Evolutionary conservation across 1,284 basidiomycete species (phyloP).

Genomic region (Paramarasmius palmivorus): DNA sequence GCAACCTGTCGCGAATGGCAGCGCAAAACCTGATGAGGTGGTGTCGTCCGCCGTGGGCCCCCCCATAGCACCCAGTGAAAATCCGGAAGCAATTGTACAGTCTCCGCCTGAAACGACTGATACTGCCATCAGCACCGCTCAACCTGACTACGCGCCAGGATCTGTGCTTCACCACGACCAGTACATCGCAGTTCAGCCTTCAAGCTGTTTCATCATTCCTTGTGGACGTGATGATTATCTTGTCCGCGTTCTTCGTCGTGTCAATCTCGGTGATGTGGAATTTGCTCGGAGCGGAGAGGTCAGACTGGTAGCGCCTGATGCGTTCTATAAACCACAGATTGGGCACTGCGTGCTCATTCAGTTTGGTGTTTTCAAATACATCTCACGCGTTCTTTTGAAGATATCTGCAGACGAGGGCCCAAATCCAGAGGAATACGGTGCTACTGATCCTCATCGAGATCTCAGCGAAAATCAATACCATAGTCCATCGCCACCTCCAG

Average conservation of each 20-base stretch:
- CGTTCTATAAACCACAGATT: neutral
- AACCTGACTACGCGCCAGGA: neutral
- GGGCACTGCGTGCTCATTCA: neutral
- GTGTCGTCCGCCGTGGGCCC: no score
- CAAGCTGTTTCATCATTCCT: constrained; percentile 1
- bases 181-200: neutral
- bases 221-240: constrained; percentile 1
- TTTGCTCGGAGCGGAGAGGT: neutral
- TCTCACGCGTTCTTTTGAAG: neutral
- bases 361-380: neutral
- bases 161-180: neutral
- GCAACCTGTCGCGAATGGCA: no score
- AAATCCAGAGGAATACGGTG: neutral
- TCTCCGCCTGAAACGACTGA: neutral
- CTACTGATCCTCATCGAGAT: neutral
- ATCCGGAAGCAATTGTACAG: neutral
- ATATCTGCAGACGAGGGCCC: neutral
- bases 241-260: neutral
- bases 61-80: no score
- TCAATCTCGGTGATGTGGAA: neutral
- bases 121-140: neutral
- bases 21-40: no score
- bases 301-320: neutral
- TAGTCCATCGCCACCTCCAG: no score
- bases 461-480: no score